Conservation (phyloP, 257 asterid species). For the Nicotiana tabacum region DNA sequence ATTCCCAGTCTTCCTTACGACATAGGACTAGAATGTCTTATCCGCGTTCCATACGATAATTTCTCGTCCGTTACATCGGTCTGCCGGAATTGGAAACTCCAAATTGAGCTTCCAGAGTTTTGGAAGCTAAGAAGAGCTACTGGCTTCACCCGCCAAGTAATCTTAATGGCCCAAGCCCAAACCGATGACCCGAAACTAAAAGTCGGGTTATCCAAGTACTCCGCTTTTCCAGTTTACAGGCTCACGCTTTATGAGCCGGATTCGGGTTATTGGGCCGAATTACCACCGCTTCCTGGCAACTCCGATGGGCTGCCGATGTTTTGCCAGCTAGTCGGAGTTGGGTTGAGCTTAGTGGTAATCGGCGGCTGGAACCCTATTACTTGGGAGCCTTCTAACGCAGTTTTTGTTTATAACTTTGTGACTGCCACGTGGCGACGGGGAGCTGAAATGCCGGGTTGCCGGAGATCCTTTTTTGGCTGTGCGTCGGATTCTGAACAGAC, state of each 20-base stretch:
- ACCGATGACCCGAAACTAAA: conserved; percentile 19
- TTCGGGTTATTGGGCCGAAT: conserved; percentile 48
- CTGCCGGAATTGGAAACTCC: conserved; percentile 44
- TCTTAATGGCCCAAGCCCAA: conserved; percentile 41
- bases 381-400: conserved; percentile 40
- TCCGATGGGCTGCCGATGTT: conserved; percentile 63
- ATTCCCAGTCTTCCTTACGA: conserved; percentile 52
- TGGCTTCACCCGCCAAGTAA: conserved; percentile 29
- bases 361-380: conserved; percentile 70
- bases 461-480: conserved; percentile 60
- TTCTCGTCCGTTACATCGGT: conserved; percentile 52
- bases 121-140: conserved; percentile 39
- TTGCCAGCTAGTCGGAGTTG: conserved; percentile 55
- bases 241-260: conserved; percentile 64
- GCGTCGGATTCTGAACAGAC: conserved; percentile 42
- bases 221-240: conserved; percentile 34
- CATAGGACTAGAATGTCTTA: conserved; percentile 52
- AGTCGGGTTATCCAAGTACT: neutral
- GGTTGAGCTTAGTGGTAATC: conserved; percentile 51
- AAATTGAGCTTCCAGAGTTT: conserved; percentile 49
- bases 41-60: conserved; percentile 39
- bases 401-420: conserved; percentile 40
- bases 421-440: conserved; percentile 67
- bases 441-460: conserved; percentile 58
- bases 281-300: conserved; percentile 46